phyloP scores from a whole-genome alignment of 257 asterid genomes.

The Solanum sparsipilum region DNA sequence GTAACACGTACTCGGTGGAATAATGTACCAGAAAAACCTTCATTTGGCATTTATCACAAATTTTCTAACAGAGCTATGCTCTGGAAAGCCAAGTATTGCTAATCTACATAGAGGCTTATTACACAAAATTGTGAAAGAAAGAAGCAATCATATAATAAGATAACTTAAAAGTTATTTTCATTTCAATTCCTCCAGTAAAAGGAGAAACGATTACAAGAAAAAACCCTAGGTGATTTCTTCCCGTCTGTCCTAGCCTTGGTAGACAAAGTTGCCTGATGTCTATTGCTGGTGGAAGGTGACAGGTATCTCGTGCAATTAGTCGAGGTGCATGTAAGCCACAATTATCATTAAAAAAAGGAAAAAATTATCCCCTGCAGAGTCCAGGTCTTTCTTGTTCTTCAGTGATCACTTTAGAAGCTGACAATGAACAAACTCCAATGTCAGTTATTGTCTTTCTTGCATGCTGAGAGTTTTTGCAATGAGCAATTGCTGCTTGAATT shows the following conservation, averaged over 20 bases:
- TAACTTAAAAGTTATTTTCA: background rate
- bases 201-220: background rate
- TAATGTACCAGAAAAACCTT: background rate
- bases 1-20: background rate
- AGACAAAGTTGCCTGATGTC: background rate
- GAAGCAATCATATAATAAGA: background rate
- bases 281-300: background rate
- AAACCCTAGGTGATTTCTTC: background rate
- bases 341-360: background rate
- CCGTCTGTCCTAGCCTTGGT: background rate
- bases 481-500: slow-evolving; percentile 90
- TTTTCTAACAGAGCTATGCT: background rate
- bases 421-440: slow-evolving; percentile 25
- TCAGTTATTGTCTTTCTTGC: slow-evolving; percentile 31
- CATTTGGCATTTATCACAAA: background rate
- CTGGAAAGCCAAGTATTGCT: background rate
- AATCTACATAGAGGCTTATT: background rate
- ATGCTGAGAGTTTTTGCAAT: slow-evolving; percentile 68
- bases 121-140: background rate
- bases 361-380: slow-evolving; percentile 29
- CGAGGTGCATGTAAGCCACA: background rate
- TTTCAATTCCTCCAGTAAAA: background rate
- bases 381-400: slow-evolving; percentile 39
- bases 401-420: slow-evolving; percentile 17
- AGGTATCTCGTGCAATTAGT: background rate